Conservation (phyloP, 106 monocot species). For the Acorus gramineus region DNA sequence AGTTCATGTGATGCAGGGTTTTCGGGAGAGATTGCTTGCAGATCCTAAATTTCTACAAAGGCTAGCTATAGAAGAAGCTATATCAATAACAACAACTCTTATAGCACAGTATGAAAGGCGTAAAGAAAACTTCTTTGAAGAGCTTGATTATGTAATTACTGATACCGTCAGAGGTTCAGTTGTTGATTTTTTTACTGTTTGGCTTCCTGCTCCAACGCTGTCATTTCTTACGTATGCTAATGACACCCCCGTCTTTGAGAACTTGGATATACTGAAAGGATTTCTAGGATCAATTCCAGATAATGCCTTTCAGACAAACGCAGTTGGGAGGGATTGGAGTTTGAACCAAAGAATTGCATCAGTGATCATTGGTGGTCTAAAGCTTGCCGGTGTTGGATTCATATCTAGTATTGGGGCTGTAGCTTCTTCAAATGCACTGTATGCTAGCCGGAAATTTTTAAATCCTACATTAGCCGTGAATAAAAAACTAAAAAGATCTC, state of each 20-base stretch:
- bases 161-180: conserved; percentile 92
- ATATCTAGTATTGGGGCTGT: conserved; percentile 86
- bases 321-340: conserved; percentile 61
- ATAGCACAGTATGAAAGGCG: conserved; percentile 91
- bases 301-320: conserved; percentile 85
- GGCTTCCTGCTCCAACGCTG: conserved; percentile 95
- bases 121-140: conserved; percentile 86
- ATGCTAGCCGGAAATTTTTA: conserved; percentile 34
- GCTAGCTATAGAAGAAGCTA: conserved; percentile 85
- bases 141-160: conserved; percentile 92
- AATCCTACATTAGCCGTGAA: conserved; percentile 25
- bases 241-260: conserved; percentile 40
- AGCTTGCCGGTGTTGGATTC: conserved; percentile 88
- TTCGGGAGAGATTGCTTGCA: conserved; percentile 83
- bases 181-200: conserved; percentile 97
- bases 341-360: conserved; percentile 70
- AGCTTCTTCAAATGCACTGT: conserved; percentile 40
- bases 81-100: conserved; percentile 88
- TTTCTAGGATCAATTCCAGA: conserved; percentile 81
- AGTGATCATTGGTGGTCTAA: conserved; percentile 72
- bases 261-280: conserved; percentile 59
- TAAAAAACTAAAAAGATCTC: conserved; percentile 33
- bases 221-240: conserved; percentile 67
- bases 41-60: conserved; percentile 94
- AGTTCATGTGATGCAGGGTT: conserved; percentile 45